Conservation (phyloP, 2,329 filamentous ascomycete genomes). For the Pseudogymnoascus sp. region DNA sequence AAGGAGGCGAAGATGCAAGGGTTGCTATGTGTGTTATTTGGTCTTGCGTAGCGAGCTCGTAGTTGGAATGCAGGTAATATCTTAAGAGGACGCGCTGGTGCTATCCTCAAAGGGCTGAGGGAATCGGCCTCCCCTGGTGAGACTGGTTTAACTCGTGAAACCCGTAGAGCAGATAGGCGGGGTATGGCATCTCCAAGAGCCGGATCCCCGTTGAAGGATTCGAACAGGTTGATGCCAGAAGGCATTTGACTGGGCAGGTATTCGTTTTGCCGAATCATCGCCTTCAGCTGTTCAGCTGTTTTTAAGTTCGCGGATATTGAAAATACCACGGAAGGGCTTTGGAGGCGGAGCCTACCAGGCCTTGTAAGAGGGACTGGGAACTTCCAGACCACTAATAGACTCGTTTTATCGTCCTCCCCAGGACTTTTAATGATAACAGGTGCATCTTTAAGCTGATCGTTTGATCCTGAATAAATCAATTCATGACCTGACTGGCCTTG, state of each 20-base stretch:
- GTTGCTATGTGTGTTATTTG: conserved; percentile 47
- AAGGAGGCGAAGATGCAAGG: conserved; percentile 60
- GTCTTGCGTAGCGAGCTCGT: conserved; percentile 62
- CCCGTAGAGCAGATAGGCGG: conserved; percentile 62
- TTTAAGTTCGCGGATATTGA: conserved; percentile 53
- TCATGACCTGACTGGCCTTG: conserved; percentile 44
- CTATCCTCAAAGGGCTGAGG: conserved; percentile 55
- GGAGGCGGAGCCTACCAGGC: conserved; percentile 53
- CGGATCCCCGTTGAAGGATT: conserved; percentile 61
- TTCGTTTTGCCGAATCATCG: conserved; percentile 42
- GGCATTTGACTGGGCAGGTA: conserved; percentile 64
- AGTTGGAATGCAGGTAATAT: conserved; percentile 65
- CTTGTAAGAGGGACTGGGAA: conserved; percentile 48
- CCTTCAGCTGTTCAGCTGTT: conserved; percentile 38
- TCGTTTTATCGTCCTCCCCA: conserved; percentile 33
- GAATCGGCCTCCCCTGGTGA: conserved; percentile 52
- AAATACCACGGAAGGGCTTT: conserved; percentile 60
- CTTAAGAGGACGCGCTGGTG: conserved; percentile 53
- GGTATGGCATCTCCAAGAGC: conserved; percentile 51
- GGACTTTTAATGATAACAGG: conserved; percentile 38
- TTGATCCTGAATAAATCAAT: conserved; percentile 48
- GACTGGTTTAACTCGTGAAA: conserved; percentile 65
- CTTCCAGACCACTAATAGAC: conserved; percentile 53
- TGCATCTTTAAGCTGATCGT: conserved; percentile 43
- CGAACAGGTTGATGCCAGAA: conserved; percentile 67